A percentile compares a stretch with the other conserved stretches of the same genome.
phyloP scores from a whole-genome alignment of 331 rosid species.

The Ulmus americana region DNA sequence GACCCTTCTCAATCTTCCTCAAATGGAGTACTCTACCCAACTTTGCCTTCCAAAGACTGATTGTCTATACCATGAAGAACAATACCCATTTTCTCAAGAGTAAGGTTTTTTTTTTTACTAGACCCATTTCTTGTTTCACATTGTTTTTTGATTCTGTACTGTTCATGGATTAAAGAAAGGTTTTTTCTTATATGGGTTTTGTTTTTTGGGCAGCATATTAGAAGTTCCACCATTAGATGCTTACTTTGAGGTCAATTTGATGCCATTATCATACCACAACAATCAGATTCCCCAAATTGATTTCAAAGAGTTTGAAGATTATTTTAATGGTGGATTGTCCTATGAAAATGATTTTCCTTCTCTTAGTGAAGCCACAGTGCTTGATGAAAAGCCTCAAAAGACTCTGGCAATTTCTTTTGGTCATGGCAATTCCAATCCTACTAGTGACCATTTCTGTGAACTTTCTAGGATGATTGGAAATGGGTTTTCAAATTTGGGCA shows the following conservation, averaged over 20 bases:
- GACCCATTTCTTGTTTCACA: not conserved
- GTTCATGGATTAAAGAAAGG: not conserved
- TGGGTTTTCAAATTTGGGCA: constrained; percentile 11
- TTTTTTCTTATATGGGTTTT: not conserved
- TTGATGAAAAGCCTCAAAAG: constrained; percentile 30
- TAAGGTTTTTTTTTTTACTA: constrained; percentile 21
- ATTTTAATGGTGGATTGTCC: constrained; percentile 13
- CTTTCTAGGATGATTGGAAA: constrained; percentile 11
- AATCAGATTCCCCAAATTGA: constrained; percentile 26
- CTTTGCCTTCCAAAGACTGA: constrained; percentile 22
- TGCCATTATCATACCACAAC: constrained; percentile 2
- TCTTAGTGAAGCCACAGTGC: constrained; percentile 17
- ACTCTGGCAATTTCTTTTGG: not conserved
- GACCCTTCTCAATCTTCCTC: not conserved
- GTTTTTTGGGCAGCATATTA: constrained; percentile 21
- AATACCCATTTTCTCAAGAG: constrained; percentile 21
- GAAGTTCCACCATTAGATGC: constrained; percentile 31
- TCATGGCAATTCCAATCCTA: not conserved
- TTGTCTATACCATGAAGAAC: constrained; percentile 15
- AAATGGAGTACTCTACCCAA: constrained; percentile 31
- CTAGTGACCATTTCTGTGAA: not conserved
- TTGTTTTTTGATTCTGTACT: not conserved
- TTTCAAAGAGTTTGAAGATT: constrained; percentile 32
- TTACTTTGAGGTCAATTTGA: constrained; percentile 11
- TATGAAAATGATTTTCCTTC: constrained; percentile 14